Evolutionary conservation across 371 early-diverging fungal genomes (phyloP), one percentile per base, ranked within the genome.

Genomic region (Hamiltosporidium tvaerminnensis): DNA sequence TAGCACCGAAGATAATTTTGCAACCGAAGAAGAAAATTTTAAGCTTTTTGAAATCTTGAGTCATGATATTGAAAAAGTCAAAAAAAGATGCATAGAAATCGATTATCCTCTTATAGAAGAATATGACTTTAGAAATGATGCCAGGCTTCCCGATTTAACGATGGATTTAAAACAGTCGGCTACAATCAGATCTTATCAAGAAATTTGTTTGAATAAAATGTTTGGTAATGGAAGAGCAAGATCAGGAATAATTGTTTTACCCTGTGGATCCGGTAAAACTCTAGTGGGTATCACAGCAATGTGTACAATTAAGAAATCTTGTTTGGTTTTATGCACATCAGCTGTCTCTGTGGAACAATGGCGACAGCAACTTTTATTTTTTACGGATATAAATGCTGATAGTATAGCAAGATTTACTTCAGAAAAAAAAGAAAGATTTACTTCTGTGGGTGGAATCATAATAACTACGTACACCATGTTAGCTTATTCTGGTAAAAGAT

Each of bases 251-350:
- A 94, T 96, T 74, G 98, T 96, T 61, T 78, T 97, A 61, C 97
- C 97, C 0, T 94, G 95, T 73, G 98, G 98, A 50, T 91, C 92
- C 12, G 98, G 98, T 52, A 97, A 97, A 77, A 97, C 98, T 1
- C 81, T 97, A 41, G 98, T 97, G 0, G 98, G 98, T 2, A 92
- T 97, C 57, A 94, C 96, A 4, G 98, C 98, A 0, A 90, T 95
- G 0, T 92, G 90, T 74, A 96, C 98, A 0, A 87, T 97, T 69
- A 91, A 91, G 75, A 92, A 92, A 78, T 87, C 88, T 65, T 84
- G 84, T 9, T 77, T 97, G n/a, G 90, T 96, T 5, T 78, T 97
- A 34, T 97, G 98, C 74, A 96, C 96, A 1, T 90, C 91, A 16
- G 72, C 80, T 2, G 92, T 98, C 16, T 92, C 94, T 12, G 98